These are phyloP conservation scores for Paecilomyces sp. DNA, from an alignment of 2,329 filamentous ascomycete species.

Conservation along the genomic window DNA sequence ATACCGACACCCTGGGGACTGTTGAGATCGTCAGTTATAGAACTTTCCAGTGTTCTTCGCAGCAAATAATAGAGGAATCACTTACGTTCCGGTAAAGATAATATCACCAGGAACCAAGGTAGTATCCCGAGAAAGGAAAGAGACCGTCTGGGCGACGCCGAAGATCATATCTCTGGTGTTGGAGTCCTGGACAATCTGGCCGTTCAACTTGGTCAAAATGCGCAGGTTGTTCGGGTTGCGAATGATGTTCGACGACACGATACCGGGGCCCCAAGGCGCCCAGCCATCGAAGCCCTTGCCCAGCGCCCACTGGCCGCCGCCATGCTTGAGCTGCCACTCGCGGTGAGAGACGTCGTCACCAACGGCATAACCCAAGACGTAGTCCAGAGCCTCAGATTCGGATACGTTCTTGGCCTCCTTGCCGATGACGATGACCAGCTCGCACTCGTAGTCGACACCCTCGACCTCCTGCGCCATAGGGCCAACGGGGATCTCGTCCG, in stretches of 20 bases:
- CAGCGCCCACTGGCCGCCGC: conserved; percentile 62
- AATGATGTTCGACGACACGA: conserved; percentile 51
- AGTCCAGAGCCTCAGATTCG: conserved; percentile 59
- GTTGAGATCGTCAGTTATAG: conserved; percentile 57
- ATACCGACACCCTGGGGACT: conserved; percentile 65
- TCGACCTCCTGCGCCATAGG: conserved; percentile 56
- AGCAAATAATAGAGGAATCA: conserved; percentile 5
- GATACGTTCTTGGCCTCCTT: conserved; percentile 59
- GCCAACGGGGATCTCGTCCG: conserved; percentile 60
- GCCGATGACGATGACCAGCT: conserved; percentile 67
- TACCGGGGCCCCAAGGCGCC: conserved; percentile 66
- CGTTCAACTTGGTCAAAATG: conserved; percentile 44
- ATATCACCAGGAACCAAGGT: conserved; percentile 35
- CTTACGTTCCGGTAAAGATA: conserved; percentile 40
- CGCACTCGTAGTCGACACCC: conserved; percentile 74
- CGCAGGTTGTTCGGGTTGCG: conserved; percentile 32
- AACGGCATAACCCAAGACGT: conserved; percentile 67
- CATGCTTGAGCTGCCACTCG: conserved; percentile 64
- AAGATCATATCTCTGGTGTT: conserved; percentile 46
- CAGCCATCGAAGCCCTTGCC: conserved; percentile 71
- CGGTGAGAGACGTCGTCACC: conserved; percentile 77
- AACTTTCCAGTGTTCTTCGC: conserved; percentile 34
- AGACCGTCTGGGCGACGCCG: conserved; percentile 37
- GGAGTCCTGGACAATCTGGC: conserved; percentile 41
- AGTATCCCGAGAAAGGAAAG: conserved; percentile 39